phyloP scores from a whole-genome alignment of 75 land plant species.

The Adiantum capillusveneris region DNA sequence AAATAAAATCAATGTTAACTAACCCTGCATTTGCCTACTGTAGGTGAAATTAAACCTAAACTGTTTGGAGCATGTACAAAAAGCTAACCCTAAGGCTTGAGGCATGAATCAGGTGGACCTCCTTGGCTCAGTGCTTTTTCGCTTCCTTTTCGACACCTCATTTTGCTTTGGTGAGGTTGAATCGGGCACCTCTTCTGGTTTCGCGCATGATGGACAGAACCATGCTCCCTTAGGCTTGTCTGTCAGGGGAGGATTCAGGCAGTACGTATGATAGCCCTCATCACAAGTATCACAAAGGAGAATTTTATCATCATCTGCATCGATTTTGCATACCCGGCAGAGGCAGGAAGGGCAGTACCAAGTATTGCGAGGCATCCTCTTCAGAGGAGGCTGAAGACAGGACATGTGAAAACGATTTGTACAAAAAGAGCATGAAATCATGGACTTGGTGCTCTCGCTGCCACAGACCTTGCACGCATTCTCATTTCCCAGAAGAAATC shows the following conservation, averaged over 20 bases:
- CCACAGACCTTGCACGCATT: slow-evolving; percentile 42
- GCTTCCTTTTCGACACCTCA: not conserved
- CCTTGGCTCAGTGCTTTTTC: slow-evolving; percentile 8
- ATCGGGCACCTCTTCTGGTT: slow-evolving; percentile 5
- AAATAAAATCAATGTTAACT: too few species aligned
- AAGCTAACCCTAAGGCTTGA: too few species aligned
- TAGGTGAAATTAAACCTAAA: too few species aligned
- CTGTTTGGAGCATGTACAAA: too few species aligned
- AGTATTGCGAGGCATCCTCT: slow-evolving; percentile 17
- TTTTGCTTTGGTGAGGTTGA: not conserved
- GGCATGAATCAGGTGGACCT: not conserved
- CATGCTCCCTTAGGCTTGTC: slow-evolving; percentile 71
- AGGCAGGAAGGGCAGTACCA: slow-evolving; percentile 90
- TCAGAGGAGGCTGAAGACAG: slow-evolving; percentile 44
- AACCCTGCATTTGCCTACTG: too few species aligned
- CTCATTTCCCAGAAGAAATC: not conserved
- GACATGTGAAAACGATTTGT: slow-evolving; percentile 42
- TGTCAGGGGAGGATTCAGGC: slow-evolving; percentile 62
- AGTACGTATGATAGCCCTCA: slow-evolving; percentile 78
- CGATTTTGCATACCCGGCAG: slow-evolving; percentile 59
- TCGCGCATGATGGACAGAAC: slow-evolving; percentile 61
- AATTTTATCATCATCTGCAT: slow-evolving; percentile 68
- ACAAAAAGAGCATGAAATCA: slow-evolving; percentile 17
- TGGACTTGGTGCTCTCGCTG: slow-evolving; percentile 15
- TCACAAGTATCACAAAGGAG: slow-evolving; percentile 90